Evolutionary conservation across 106 monocot genomes (phyloP), one percentile per base, ranked within the genome.

Genomic region (Dendrobium catenatum): DNA sequence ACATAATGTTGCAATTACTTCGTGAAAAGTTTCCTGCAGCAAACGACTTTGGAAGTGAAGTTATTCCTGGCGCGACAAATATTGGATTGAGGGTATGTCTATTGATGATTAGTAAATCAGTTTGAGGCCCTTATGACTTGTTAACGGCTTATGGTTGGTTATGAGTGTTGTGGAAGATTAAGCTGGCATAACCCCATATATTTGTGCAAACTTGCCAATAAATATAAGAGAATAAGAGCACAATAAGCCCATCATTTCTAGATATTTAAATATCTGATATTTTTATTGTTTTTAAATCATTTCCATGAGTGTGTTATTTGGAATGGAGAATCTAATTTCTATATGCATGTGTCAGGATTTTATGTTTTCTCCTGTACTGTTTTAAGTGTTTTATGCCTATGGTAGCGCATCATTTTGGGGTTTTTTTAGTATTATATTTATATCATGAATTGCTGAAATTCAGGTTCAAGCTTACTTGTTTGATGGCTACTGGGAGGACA

Each of bases 401-500:
- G 64, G 37, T 15, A 43, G 20, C 5, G 49, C 24, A 27, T 49
- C 27, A 27, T 19, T 51, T 27, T 49, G 3, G 26, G 76, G 43
- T 0, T 22, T n/a, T 44, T 51, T 76, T 49, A 42, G 74, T 4
- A 48, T 22, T 27, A 1, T 42, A 76, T 26, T 13, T 26, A 29
- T 61, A 56, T 27, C 10, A 73, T 78, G 26, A 42, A 1, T 42
- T 79, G 19, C 20, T 82, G 68, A 72, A 54, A 46, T 75, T 19
- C 31, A 98, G 98, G 98, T 98, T 2, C 98, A 98, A 86, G 95
- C 98, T 1, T 98, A 91, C 83, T 83, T 98, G 68, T 95, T 83
- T 84, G 98, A 98, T 86, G 98, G 98, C 26, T 98, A 98, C 79
- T 98, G 98, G 98, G 98, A 98, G 78, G 98, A 98, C 42, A 98